These are phyloP conservation scores for Paragyromitra xinjiangensis DNA, from an alignment of 495 filamentous ascomycete genomes.

Conservation along the genomic window DNA sequence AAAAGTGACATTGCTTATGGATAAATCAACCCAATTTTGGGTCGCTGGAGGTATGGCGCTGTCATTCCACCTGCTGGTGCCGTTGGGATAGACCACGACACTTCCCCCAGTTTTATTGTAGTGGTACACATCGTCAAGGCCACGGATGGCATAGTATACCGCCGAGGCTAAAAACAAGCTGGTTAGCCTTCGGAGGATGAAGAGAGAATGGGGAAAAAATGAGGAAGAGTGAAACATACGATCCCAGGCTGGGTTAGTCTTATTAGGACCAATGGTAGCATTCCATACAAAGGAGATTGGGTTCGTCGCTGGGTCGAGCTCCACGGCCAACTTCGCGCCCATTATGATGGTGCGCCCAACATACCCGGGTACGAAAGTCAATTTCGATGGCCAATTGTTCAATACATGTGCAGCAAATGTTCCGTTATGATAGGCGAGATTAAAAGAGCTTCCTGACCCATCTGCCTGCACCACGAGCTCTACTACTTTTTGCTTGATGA, in stretches of 20 bases:
- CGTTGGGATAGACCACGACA: constrained; percentile 50
- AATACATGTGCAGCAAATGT: constrained; percentile 48
- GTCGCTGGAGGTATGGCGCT: constrained; percentile 22
- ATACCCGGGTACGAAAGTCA: constrained; percentile 56
- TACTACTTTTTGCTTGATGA: constrained; percentile 61
- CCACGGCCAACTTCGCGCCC: constrained; percentile 52
- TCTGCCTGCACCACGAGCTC: constrained; percentile 57
- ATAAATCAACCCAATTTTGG: constrained; percentile 57
- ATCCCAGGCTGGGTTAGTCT: constrained; percentile 41
- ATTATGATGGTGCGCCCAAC: constrained; percentile 53
- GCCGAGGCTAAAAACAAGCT: constrained; percentile 27
- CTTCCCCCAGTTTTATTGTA: constrained; percentile 55
- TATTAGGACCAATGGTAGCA: constrained; percentile 41
- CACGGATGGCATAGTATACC: constrained; percentile 57
- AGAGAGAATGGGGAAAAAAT: neutral
- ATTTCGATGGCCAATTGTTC: constrained; percentile 55
- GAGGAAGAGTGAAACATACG: constrained; percentile 24
- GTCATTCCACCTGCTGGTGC: constrained; percentile 51
- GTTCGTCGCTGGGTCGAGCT: constrained; percentile 52
- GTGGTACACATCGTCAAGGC: constrained; percentile 55
- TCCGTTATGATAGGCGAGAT: constrained; percentile 48
- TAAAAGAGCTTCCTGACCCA: constrained; percentile 54
- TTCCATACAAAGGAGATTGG: constrained; percentile 54
- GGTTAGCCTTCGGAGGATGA: neutral
- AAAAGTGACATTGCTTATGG: constrained; percentile 53